phyloP scores from a whole-genome alignment of 2,329 filamentous ascomycete species.

The Ceratocystis lukuohia region DNA sequence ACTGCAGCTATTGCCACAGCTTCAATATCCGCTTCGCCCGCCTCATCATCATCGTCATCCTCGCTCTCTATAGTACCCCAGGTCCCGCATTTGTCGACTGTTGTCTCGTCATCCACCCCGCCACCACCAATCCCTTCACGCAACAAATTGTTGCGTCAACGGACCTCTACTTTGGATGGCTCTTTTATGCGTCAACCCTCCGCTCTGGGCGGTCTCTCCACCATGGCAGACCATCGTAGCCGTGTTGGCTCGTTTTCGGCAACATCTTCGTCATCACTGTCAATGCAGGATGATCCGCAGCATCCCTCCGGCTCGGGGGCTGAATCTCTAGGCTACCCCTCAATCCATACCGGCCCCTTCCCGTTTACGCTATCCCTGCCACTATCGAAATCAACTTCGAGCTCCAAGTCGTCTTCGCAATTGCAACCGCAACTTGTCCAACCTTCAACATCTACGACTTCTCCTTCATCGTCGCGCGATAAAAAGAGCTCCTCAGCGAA shows the following conservation, averaged over 20 bases:
- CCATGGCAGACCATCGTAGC: slow-evolving; percentile 40
- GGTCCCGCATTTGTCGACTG: background rate
- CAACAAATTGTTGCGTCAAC: slow-evolving; percentile 30
- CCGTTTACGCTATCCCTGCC: slow-evolving; percentile 1
- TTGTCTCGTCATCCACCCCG: background rate
- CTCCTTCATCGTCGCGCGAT: slow-evolving; percentile 19
- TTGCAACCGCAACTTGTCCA: slow-evolving; percentile 21
- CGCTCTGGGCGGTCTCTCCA: slow-evolving; percentile 27
- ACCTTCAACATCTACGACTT: slow-evolving; percentile 14
- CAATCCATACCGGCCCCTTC: slow-evolving; percentile 26
- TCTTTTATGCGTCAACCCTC: slow-evolving; percentile 33
- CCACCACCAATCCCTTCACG: slow-evolving; percentile 19
- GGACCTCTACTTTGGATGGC: slow-evolving; percentile 46
- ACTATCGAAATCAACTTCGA: background rate
- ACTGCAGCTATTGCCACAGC: slow-evolving; percentile 1
- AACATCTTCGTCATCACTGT: slow-evolving; percentile 36
- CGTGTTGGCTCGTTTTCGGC: slow-evolving; percentile 58
- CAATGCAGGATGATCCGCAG: slow-evolving; percentile 38
- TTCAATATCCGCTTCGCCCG: slow-evolving; percentile 10
- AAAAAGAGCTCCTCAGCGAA: slow-evolving; percentile 38
- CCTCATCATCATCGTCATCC: background rate
- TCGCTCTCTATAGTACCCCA: background rate
- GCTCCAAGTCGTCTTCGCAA: slow-evolving; percentile 1
- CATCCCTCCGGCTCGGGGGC: slow-evolving; percentile 28
- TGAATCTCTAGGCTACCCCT: slow-evolving; percentile 33